Percentiles rank a stretch among this genome's conserved stretches.
These are phyloP conservation scores for Picochlorum sp. DNA, from an alignment of 139 green algal genomes.

Conservation along the genomic window DNA sequence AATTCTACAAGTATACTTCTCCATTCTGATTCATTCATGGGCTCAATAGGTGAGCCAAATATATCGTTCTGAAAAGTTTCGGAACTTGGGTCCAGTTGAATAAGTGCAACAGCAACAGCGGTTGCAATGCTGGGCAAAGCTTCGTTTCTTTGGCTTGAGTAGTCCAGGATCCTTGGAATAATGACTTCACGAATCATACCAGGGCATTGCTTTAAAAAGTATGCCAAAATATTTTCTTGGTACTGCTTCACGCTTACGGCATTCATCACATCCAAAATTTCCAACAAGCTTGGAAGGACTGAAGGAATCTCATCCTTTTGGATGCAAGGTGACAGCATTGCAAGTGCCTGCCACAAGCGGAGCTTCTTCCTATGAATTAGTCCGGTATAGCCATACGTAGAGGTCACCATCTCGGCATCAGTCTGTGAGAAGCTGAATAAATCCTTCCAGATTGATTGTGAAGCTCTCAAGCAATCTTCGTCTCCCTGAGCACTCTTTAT, in stretches of 20 bases:
- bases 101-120: slow-evolving; percentile 13
- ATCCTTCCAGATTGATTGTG: slow-evolving; percentile 9
- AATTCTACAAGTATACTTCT: slow-evolving; percentile 10
- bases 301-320: neutral
- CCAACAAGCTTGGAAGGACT: slow-evolving; percentile 16
- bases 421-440: slow-evolving; percentile 20
- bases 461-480: slow-evolving; percentile 4
- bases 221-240: slow-evolving; percentile 41
- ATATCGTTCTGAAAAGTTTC: neutral
- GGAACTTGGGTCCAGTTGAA: neutral
- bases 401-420: slow-evolving; percentile 19
- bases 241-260: slow-evolving; percentile 59
- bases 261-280: slow-evolving; percentile 19
- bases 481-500: neutral
- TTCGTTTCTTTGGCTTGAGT: slow-evolving; percentile 22
- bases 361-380: slow-evolving; percentile 50
- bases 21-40: neutral
- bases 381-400: slow-evolving; percentile 17
- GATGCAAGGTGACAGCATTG: slow-evolving; percentile 32
- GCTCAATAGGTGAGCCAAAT: too few species aligned
- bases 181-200: slow-evolving; percentile 23
- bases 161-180: slow-evolving; percentile 34
- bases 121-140: slow-evolving; percentile 36
- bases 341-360: slow-evolving; percentile 50
- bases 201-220: slow-evolving; percentile 33